These are phyloP conservation scores for Sporothrix pseudoabietina DNA, from an alignment of 2,329 filamentous ascomycete species.

Conservation along the genomic window DNA sequence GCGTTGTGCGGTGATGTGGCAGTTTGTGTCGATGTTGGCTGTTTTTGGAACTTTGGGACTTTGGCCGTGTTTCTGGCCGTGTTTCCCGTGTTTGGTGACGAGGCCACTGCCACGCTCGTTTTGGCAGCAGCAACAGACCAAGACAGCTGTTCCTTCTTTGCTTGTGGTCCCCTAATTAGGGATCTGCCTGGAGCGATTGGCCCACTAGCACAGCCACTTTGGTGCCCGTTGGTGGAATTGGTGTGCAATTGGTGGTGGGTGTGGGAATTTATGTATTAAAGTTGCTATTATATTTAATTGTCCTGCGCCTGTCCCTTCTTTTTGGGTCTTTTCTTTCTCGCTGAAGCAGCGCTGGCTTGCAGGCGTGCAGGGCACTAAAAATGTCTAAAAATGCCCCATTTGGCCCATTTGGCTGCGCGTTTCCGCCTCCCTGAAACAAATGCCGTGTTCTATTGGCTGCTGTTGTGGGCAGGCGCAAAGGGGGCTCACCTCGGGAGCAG, in stretches of 20 bases:
- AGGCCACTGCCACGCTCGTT: slow-evolving; percentile 27
- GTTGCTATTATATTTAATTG: slow-evolving; percentile 22
- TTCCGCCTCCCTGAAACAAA: slow-evolving; percentile 29
- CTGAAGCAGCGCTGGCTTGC: slow-evolving; percentile 1
- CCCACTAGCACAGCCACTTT: slow-evolving; percentile 34
- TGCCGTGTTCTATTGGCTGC: slow-evolving; percentile 25
- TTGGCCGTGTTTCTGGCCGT: slow-evolving; percentile 15
- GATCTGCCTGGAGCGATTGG: slow-evolving; percentile 21
- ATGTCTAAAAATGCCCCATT: not conserved
- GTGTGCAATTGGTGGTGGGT: slow-evolving; percentile 5
- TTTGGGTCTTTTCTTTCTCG: not conserved
- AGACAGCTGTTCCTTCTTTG: not conserved
- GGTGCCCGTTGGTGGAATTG: slow-evolving; percentile 15
- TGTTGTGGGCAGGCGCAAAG: not conserved
- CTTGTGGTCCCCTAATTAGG: not conserved
- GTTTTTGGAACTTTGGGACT: not conserved
- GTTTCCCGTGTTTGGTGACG: slow-evolving; percentile 27
- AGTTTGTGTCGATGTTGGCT: slow-evolving; percentile 21
- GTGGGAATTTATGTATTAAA: slow-evolving; percentile 19
- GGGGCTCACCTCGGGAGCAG: slow-evolving; percentile 13
- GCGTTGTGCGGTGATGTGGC: slow-evolving; percentile 21
- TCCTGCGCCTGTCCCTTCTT: slow-evolving; percentile 13
- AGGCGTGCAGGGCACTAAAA: not conserved
- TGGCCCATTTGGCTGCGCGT: slow-evolving; percentile 6
- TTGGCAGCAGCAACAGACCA: slow-evolving; percentile 10